Conservation (phyloP, 768 basidiomycete species). For the Termitomyces sp. region DNA sequence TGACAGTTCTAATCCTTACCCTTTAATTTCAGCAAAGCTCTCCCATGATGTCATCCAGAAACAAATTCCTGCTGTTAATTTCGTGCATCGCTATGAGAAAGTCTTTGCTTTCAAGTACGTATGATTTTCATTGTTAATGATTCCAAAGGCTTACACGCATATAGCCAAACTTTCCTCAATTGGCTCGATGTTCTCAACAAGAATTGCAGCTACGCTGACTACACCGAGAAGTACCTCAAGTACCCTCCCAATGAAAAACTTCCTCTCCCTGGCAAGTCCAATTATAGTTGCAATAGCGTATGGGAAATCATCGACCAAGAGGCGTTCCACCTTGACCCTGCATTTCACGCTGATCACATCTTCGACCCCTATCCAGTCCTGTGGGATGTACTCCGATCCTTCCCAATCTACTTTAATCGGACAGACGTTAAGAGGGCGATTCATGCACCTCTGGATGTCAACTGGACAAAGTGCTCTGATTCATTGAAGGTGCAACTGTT, state of each 20-base stretch:
- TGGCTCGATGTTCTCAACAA: slow-evolving; percentile 52
- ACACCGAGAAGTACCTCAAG: slow-evolving; percentile 56
- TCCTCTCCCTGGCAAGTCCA: slow-evolving; percentile 61
- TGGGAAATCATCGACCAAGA: slow-evolving; percentile 66
- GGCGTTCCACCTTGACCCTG: slow-evolving; percentile 63
- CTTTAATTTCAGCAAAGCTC: slow-evolving; percentile 42
- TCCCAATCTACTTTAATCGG: slow-evolving; percentile 70
- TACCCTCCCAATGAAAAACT: slow-evolving; percentile 67
- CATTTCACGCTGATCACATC: slow-evolving; percentile 74
- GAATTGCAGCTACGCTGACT: slow-evolving; percentile 59
- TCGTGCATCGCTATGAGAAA: slow-evolving; percentile 68
- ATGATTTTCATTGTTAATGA: background rate
- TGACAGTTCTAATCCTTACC: too few relatives aligned
- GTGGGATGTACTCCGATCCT: slow-evolving; percentile 84
- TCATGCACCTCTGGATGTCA: slow-evolving; percentile 59
- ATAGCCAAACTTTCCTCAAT: slow-evolving; percentile 60
- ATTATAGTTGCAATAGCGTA: slow-evolving; percentile 58
- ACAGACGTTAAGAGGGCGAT: slow-evolving; percentile 66
- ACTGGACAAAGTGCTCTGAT: slow-evolving; percentile 66
- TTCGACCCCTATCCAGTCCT: slow-evolving; percentile 72
- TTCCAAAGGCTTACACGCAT: background rate
- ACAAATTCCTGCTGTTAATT: slow-evolving; percentile 69
- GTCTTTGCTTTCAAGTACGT: slow-evolving; percentile 73
- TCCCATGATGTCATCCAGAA: slow-evolving; percentile 63
- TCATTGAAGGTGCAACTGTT: slow-evolving; percentile 56